These are phyloP conservation scores for Phytophthora pseudosyringae DNA, from an alignment of 352 stramenopile genomes.

Conservation along the genomic window DNA sequence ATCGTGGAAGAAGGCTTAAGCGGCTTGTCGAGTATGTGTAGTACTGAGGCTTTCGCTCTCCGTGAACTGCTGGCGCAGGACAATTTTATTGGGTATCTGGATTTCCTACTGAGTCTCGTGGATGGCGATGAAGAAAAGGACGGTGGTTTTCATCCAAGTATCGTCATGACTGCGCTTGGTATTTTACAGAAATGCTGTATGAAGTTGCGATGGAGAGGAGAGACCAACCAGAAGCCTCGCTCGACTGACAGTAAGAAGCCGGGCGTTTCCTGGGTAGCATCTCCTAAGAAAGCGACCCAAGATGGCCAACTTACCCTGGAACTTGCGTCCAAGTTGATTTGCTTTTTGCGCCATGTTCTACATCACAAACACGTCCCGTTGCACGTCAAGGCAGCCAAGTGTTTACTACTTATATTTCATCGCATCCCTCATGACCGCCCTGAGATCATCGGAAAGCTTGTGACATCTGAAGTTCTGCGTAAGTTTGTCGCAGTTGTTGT, in stretches of 20 bases:
- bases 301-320: conserved; percentile 45
- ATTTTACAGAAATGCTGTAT: conserved; percentile 80
- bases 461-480: conserved; percentile 54
- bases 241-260: conserved; percentile 14
- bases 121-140: conserved; percentile 35
- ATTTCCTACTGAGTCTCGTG: conserved; percentile 57
- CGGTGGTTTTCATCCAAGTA: conserved; percentile 61
- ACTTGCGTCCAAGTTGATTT: conserved; percentile 51
- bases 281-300: conserved; percentile 23
- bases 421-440: conserved; percentile 41
- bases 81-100: conserved; percentile 59
- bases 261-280: not conserved
- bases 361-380: conserved; percentile 63
- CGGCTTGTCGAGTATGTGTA: conserved; percentile 73
- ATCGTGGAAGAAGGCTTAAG: conserved; percentile 85
- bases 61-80: conserved; percentile 51
- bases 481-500: conserved; percentile 64
- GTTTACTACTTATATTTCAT: conserved; percentile 67
- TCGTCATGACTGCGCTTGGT: conserved; percentile 64
- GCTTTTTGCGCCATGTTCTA: conserved; percentile 53
- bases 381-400: conserved; percentile 76
- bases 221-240: conserved; percentile 13
- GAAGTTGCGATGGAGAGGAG: conserved; percentile 64
- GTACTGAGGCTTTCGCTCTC: conserved; percentile 56
- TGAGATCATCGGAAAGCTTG: conserved; percentile 45